Percentiles rank a stretch among this genome's conserved stretches.
phyloP scores from a whole-genome alignment of 352 stramenopile genomes.

The Phytophthora citrophthora region DNA sequence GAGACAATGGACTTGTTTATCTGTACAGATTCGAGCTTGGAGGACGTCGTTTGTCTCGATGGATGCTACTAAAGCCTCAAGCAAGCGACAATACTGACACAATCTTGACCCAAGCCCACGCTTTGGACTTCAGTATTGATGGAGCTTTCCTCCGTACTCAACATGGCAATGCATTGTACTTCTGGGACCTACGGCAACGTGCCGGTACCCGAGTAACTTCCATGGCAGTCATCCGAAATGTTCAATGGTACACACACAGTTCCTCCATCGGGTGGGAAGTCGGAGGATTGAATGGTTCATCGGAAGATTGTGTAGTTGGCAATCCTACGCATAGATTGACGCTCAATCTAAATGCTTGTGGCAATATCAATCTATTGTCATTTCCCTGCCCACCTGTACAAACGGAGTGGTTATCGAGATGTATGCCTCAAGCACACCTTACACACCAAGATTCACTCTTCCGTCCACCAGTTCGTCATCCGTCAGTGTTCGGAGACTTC shows the following conservation, averaged over 20 bases:
- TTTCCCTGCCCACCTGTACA: conserved; percentile 33
- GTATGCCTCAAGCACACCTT: conserved; percentile 34
- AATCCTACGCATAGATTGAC: conserved; percentile 19
- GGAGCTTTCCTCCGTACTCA: conserved; percentile 64
- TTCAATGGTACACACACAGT: conserved; percentile 62
- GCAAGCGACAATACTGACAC: conserved; percentile 14
- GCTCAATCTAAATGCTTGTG: conserved; percentile 22
- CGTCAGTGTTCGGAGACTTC: conserved; percentile 41
- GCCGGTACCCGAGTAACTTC: conserved; percentile 60
- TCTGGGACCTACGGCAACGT: conserved; percentile 67
- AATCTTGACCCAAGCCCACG: conserved; percentile 15
- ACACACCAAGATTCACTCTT: conserved; percentile 3
- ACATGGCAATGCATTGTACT: conserved; percentile 44
- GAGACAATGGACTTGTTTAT: conserved; percentile 74
- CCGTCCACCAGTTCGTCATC: background rate
- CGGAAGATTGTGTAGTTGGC: conserved; percentile 7
- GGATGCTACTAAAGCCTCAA: conserved; percentile 62
- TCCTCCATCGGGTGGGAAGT: conserved; percentile 50
- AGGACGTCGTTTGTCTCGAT: conserved; percentile 45
- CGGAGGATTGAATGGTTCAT: conserved; percentile 6
- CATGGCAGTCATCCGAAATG: conserved; percentile 45
- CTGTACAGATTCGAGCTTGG: conserved; percentile 62
- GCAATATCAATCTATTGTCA: conserved; percentile 23
- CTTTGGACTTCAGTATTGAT: conserved; percentile 76
- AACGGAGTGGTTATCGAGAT: conserved; percentile 25